These are phyloP conservation scores for Naganishia onofrii DNA, from an alignment of 768 basidiomycete species.

Conservation along the genomic window DNA sequence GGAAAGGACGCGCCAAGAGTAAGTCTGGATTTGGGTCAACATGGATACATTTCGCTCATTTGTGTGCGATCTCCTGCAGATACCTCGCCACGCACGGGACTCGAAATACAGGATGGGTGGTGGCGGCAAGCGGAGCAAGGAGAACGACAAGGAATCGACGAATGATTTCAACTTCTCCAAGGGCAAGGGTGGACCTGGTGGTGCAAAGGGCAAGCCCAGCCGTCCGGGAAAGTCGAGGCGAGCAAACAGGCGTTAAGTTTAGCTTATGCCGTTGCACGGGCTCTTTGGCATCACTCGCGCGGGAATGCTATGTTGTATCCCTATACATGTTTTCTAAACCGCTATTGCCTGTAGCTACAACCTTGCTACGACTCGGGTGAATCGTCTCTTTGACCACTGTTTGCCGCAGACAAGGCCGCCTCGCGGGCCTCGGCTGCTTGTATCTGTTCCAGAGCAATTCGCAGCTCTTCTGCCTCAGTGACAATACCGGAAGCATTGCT, in stretches of 20 bases:
- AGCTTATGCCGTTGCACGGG: neutral
- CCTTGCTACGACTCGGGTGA: neutral
- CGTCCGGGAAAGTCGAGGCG: slow-evolving; percentile 41
- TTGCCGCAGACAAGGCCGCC: neutral
- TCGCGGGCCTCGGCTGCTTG: slow-evolving; percentile 16
- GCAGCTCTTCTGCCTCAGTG: slow-evolving; percentile 15
- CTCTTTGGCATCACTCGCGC: neutral
- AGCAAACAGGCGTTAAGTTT: slow-evolving; percentile 25
- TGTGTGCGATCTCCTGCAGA: slow-evolving; percentile 55
- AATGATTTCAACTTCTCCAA: slow-evolving; percentile 62
- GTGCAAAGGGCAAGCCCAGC: slow-evolving; percentile 41
- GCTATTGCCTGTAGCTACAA: neutral
- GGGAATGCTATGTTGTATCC: slow-evolving; percentile 12
- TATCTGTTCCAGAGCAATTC: slow-evolving; percentile 17
- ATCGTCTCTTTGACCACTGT: neutral
- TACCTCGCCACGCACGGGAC: slow-evolving; percentile 67
- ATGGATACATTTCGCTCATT: slow-evolving; percentile 21
- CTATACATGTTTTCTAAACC: slow-evolving; percentile 12
- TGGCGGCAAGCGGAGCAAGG: slow-evolving; percentile 63
- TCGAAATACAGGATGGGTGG: slow-evolving; percentile 75
- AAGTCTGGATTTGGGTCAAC: slow-evolving; percentile 24
- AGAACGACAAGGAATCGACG: slow-evolving; percentile 76
- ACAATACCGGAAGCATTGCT: slow-evolving; percentile 17
- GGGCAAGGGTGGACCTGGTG: slow-evolving; percentile 41
- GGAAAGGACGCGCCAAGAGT: slow-evolving; percentile 36